phyloP scores from a whole-genome alignment of 176 grass and related monocot species.

The Aegilops speltoides region DNA sequence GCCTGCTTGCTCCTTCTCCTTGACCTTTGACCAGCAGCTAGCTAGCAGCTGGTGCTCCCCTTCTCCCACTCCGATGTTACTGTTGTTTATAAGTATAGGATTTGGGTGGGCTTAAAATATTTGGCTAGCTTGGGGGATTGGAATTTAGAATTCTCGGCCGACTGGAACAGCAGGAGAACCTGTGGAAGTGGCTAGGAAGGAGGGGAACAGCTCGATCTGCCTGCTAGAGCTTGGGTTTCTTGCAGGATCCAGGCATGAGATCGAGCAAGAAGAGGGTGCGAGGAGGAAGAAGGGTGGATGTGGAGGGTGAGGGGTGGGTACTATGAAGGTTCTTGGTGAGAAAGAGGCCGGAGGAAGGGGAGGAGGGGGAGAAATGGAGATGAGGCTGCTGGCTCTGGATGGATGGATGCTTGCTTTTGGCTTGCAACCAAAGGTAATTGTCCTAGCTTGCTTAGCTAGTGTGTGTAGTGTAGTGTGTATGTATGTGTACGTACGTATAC shows the following conservation, averaged over 20 bases:
- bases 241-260: not conserved
- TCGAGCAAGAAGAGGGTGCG: not conserved
- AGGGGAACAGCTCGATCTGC: not conserved
- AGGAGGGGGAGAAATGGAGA: not conserved
- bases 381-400: not conserved
- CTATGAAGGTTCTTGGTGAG: conserved; percentile 54
- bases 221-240: not conserved
- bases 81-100: conserved; percentile 35
- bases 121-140: not conserved
- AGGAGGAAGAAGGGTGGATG: not conserved
- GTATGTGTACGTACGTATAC: not conserved
- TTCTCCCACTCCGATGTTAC: not conserved
- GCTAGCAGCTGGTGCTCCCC: conserved; percentile 5
- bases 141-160: not conserved
- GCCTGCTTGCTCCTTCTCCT: not conserved
- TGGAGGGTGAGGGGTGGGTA: not conserved
- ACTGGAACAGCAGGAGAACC: not conserved
- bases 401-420: conserved; percentile 48
- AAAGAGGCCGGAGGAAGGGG: not conserved
- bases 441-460: conserved; percentile 12
- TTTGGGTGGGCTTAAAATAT: conserved; percentile 30
- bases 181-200: not conserved
- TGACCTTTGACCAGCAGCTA: conserved; percentile 31
- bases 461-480: not conserved
- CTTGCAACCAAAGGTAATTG: conserved; percentile 43